Base-by-base conservation (phyloP, 768 basidiomycete species). In the Suillus weaverae region DNA sequence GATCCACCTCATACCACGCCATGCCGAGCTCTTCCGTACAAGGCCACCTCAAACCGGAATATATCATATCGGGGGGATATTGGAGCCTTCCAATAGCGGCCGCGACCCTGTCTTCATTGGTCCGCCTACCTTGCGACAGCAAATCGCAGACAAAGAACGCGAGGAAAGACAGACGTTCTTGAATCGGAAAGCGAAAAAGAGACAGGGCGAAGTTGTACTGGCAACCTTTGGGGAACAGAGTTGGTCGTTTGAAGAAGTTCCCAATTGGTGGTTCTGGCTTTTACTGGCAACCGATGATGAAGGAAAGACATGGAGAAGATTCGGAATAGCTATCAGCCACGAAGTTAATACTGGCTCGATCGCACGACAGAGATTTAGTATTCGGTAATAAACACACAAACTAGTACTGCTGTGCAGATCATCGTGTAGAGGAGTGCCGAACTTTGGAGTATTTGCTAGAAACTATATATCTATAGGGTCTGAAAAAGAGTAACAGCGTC, bases 221-320 rank as follows among this genome's bases (percentile, higher is more conserved):
- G 53, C 53, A 33, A 35, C 53, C 20, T 54, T 54, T 54, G 53
- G 53, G 1, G 20, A 35, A 35, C 53, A 54, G 33, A 54, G 53
- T 33, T 35, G 53, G 53, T n/a, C 32, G 11, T 54, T 13, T 54
- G 53, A 35, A 1, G 20, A 5, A 7, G 53, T 54, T 13, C 53
- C 53, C 32, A 35, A 54, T 32, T 54, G 53, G 53, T 54, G 53
- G 53, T 54, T 54, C 32, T 54, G 53, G 53, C 53, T 54, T 54
- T 35, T 54, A 54, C 20, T 54, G 20, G 53, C 53, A 13, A 54
- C 33, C 0, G 11, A 54, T 35, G 53, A 54, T 54, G 11, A 54
- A n/a, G 53, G 53, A 33, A n/a, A 54, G 32, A 54, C 53, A n/a
- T 54, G 53, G 53, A 54, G 33, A 35, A 35, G 20, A 35, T 54